Conservation (phyloP, 768 basidiomycete genomes). For the Lentinus brumalis region DNA sequence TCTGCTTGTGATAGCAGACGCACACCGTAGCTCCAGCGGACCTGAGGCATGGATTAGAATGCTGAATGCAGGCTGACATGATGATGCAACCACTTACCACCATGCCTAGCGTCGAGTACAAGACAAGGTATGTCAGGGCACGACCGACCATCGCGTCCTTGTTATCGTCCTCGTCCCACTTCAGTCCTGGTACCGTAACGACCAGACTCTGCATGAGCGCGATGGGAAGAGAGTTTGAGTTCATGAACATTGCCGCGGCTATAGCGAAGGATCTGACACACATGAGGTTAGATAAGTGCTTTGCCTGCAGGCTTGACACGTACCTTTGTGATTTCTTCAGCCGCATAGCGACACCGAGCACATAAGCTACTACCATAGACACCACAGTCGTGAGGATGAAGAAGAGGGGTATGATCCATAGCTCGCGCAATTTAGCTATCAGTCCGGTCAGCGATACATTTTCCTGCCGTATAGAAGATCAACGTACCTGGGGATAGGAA, state of each 20-base stretch:
- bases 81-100: slow-evolving; percentile 55
- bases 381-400: slow-evolving; percentile 75
- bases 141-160: slow-evolving; percentile 89
- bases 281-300: neutral
- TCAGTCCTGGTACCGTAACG: slow-evolving; percentile 76
- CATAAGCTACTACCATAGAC: slow-evolving; percentile 69
- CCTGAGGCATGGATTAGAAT: slow-evolving; percentile 37
- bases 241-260: slow-evolving; percentile 89
- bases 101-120: slow-evolving; percentile 96
- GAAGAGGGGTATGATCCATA: slow-evolving; percentile 87
- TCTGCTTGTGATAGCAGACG: slow-evolving; percentile 76
- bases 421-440: slow-evolving; percentile 71
- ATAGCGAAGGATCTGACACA: slow-evolving; percentile 70
- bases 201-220: slow-evolving; percentile 93
- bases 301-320: slow-evolving; percentile 20
- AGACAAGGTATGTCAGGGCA: slow-evolving; percentile 84
- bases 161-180: slow-evolving; percentile 81
- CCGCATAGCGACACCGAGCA: slow-evolving; percentile 61
- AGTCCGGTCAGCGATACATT: neutral
- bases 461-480: slow-evolving; percentile 1
- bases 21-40: slow-evolving; percentile 96
- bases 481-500: slow-evolving; percentile 66
- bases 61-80: neutral
- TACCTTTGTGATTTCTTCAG: slow-evolving; percentile 79
- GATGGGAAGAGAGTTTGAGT: slow-evolving; percentile 93